Evolutionary conservation across 2,329 filamentous ascomycete species (phyloP), one percentile per base, ranked within the genome.

Genomic region (Stachybotrys chlorohalonatus): DNA sequence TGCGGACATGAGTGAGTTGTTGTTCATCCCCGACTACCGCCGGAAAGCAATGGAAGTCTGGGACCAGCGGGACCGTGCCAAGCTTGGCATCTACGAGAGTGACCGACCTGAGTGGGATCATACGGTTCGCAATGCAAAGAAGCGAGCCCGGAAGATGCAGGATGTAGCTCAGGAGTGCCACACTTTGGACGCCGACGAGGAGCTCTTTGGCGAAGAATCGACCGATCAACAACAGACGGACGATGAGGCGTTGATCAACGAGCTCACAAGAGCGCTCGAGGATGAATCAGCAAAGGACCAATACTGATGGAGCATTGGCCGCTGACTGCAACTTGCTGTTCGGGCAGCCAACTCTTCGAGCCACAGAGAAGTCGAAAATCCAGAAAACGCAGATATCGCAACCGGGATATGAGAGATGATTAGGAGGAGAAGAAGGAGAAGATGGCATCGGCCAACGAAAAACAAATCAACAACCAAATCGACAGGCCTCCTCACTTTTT

Each of bases 91-190:
- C 11, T 15, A 7, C 2, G 15, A 6, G 11, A 15, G 7, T 15
- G 49, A 49, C n/a, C 9, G 17, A 5, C 52, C 53, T 30, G 50
- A 56, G 36, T 54, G 53, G 55, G 24, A 56, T 42, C n/a, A 36
- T 2, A 11, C 46, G 7, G 55, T 31, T 30, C 51, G 53, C 24
- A 53, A 54, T 9, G 50, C 53, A 13, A 47, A 53, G 51, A 53
- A 53, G 24, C 53, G 49, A 4, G 45, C 31, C 13, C 47, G 50
- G 5, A 56, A 53, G 55, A 56, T 46, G 17, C 52, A 24, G 31
- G 42, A 9, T 45, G 49, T 36, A 47, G n/a, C 31, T n/a, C 48
- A 47, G 8, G 52, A 49, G 15, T 7, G 15, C 13, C 9, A 5
- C 13, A 2, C 36, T 9, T 3, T 42, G 36, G 5, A 13, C 36